phyloP scores from a whole-genome alignment of 2,329 filamentous ascomycete genomes.

The Albifimbria verrucaria region DNA sequence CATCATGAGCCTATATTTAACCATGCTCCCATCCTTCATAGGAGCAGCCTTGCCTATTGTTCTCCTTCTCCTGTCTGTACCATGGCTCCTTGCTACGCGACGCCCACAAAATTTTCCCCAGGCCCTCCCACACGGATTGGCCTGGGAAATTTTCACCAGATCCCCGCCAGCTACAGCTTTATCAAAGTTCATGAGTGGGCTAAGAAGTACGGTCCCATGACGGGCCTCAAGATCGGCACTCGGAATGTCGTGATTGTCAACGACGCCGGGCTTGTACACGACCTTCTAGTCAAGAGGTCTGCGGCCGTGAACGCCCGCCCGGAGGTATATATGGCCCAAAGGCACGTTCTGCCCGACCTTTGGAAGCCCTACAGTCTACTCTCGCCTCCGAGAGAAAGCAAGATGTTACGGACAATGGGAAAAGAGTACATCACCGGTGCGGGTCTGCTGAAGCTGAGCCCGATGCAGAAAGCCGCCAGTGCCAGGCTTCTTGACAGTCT shows the following conservation, averaged over 20 bases:
- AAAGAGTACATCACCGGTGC: no score
- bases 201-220: neutral
- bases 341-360: neutral
- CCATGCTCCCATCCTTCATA: no score
- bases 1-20: no score
- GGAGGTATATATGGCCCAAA: neutral
- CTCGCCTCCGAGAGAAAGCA: no score
- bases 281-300: neutral
- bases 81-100: no score
- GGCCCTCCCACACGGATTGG: neutral
- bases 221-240: neutral
- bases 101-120: neutral
- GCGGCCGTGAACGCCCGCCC: neutral
- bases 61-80: no score
- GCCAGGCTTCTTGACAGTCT: no score
- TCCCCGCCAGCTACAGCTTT: neutral
- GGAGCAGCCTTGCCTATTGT: no score
- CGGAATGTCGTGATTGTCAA: neutral
- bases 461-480: no score
- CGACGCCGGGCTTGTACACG: neutral
- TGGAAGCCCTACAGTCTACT: neutral
- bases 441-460: no score
- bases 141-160: neutral
- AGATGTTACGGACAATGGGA: no score
- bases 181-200: neutral